Percentiles rank a stretch among this genome's conserved stretches.
These are phyloP conservation scores for Dryas integrifolia DNA, from an alignment of 331 rosid species.

Conservation along the genomic window DNA sequence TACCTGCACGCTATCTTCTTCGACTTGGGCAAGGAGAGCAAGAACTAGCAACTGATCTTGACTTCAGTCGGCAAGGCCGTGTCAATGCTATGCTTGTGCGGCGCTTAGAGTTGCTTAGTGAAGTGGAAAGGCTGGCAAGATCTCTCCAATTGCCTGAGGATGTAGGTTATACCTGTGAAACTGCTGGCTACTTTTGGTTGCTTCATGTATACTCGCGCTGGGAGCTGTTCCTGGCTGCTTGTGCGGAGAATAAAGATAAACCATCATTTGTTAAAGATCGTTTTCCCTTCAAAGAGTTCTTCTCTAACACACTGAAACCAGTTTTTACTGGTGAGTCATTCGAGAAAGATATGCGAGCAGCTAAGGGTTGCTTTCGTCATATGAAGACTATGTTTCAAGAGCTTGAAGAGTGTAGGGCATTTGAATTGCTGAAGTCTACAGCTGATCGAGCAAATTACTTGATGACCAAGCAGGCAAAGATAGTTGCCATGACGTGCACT, in stretches of 20 bases:
- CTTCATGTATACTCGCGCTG: slow-evolving; percentile 96
- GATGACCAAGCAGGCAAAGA: slow-evolving; percentile 99
- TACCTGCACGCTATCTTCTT: slow-evolving; percentile 99
- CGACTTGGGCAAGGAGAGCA: slow-evolving; percentile 99
- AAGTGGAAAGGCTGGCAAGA: slow-evolving; percentile 92
- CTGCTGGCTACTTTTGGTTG: slow-evolving; percentile 98
- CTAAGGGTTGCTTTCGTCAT: slow-evolving; percentile 86
- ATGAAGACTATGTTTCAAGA: slow-evolving; percentile 92
- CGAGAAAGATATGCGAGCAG: slow-evolving; percentile 86
- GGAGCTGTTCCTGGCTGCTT: slow-evolving; percentile 89
- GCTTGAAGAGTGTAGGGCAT: slow-evolving; percentile 98
- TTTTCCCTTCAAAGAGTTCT: slow-evolving; percentile 93
- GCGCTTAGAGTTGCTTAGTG: slow-evolving; percentile 77
- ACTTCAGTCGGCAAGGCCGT: slow-evolving; percentile 97
- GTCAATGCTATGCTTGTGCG: slow-evolving; percentile 96
- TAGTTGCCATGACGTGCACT: slow-evolving; percentile 99
- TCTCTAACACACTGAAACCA: slow-evolving; percentile 57
- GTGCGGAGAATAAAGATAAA: slow-evolving; percentile 65
- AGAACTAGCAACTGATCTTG: slow-evolving; percentile 97
- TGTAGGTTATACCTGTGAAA: slow-evolving; percentile 98
- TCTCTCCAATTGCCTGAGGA: slow-evolving; percentile 96
- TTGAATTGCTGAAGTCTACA: slow-evolving; percentile 89
- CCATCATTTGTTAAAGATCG: slow-evolving; percentile 70
- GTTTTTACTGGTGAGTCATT: slow-evolving; percentile 78
- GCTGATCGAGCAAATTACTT: slow-evolving; percentile 96